Evolutionary conservation across 1,139 yeast genomes (phyloP), one percentile per base, ranked within the genome.

Genomic region (Kurtzmaniella quercitrusa): DNA sequence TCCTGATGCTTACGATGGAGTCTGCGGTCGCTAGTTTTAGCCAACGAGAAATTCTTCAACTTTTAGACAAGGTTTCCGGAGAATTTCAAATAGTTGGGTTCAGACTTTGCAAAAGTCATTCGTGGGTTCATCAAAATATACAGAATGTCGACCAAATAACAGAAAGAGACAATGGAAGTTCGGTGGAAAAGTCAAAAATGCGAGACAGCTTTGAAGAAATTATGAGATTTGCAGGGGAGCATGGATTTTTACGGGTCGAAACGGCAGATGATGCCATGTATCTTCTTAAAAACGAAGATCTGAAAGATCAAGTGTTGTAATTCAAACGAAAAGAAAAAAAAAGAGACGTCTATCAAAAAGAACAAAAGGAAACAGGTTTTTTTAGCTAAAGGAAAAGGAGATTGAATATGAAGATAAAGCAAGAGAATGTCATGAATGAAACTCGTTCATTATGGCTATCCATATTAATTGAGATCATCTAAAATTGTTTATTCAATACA

Each of bases 1-100:
- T 54, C 37, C 53, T 51, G 41, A 39, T 69, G 18, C 50, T 71
- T n/a, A 60, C 71, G 3, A 57, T 69, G 3, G 72, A 66, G 45
- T 46, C 50, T 5, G 54, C 59, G 2, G 52, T 60, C 14, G 38
- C 61, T 2, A 43, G 47, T 7, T 45, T 50, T 9, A 50, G 59
- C 41, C 70, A 66, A 46, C 32, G 41, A 1, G 49, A 49, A 19
- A 52, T 68, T n/a, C 43, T 65, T 5, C 44, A 54, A 2, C 26
- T 53, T 23, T 46, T 68, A 7, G 59, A 57, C 17, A 40, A 43
- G 6, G 14, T 22, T 21, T 43, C 37, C 3, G 47, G 55, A 2
- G 60, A 55, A 5, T 57, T 66, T 39, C 63, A 65, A 38, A 45
- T 67, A 2, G 47, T 61, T 3, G 69, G 62, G 0, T 68, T 59